Evolutionary conservation across 2,329 filamentous ascomycete species (phyloP).

Genomic region (Teratosphaeriaceae sp.): DNA sequence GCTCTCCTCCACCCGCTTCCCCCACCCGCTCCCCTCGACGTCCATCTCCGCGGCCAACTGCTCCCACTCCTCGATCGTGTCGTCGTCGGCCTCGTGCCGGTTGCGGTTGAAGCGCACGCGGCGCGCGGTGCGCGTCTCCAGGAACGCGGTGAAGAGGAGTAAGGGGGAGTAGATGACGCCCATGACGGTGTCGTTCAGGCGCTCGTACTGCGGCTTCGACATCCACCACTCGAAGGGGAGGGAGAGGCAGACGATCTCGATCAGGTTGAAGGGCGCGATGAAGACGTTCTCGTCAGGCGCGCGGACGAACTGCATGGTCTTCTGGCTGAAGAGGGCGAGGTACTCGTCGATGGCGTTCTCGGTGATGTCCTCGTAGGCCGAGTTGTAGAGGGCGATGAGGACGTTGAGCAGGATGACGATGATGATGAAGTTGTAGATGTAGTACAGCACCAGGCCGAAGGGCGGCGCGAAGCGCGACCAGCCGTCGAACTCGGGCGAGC

Average conservation of each 20-base stretch:
- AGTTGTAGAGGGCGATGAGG: slow-evolving; percentile 95
- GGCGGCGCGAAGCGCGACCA: slow-evolving; percentile 90
- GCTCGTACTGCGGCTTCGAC: slow-evolving; percentile 63
- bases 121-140: slow-evolving; percentile 37
- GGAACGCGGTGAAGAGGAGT: slow-evolving; percentile 67
- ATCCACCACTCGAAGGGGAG: slow-evolving; percentile 96
- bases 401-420: slow-evolving; percentile 95
- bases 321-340: slow-evolving; percentile 84
- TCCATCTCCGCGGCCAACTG: slow-evolving; percentile 66
- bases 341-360: slow-evolving; percentile 92
- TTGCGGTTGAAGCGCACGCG: slow-evolving; percentile 57
- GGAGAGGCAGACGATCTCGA: slow-evolving; percentile 75
- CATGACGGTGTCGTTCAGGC: slow-evolving; percentile 86
- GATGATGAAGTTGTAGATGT: slow-evolving; percentile 94
- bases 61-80: slow-evolving; percentile 89
- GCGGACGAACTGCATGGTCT: slow-evolving; percentile 94
- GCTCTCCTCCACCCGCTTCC: slow-evolving; percentile 66
- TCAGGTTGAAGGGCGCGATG: slow-evolving; percentile 89
- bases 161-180: slow-evolving; percentile 76
- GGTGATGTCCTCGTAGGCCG: slow-evolving; percentile 90
- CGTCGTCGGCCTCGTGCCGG: slow-evolving; percentile 82
- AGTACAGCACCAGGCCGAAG: slow-evolving; percentile 93
- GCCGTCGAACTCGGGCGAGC: slow-evolving; percentile 59
- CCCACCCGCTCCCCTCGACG: slow-evolving; percentile 80
- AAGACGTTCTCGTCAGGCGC: slow-evolving; percentile 98